Base-by-base conservation (phyloP, 1,284 basidiomycete species). In the Ustilago shanxiensis region DNA sequence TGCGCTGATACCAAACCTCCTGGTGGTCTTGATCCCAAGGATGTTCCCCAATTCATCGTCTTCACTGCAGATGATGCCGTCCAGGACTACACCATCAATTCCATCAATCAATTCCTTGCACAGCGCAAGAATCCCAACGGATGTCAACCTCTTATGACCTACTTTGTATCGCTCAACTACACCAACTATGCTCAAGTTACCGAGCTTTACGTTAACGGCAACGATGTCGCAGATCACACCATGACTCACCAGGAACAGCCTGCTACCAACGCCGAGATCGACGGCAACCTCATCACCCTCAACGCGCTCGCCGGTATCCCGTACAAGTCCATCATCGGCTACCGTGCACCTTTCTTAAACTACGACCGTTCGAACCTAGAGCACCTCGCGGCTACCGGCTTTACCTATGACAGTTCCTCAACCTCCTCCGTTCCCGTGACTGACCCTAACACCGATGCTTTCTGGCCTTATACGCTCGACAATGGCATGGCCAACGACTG, bases 171-270 rank as follows among this genome's bases (percentile, higher is more conserved):
- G 56, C 87, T 93, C 58, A 89, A 89, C 73, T 93, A 91, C 86
- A 93, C 93, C 31, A 93, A 93, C 84, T 93, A 91, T 84, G 91
- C 91, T 11, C 79, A 81, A 74, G 91, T 94, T 54, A 94, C 93
- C 87, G 92, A 94, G 85, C 93, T 91, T 91, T 93, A 88, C 85
- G 92, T 93, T 49, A 91, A 91, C 8, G 93, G 93, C 39, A 93
- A 94, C 85, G 93, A 94, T 83, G 92, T 94, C 72, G 92, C 91
- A n/a, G 93, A 93, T 86, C 92, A 93, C 86, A 93, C 92, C 39
- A 93, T 94, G 91, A 93, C 92, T n/a, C 93, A 93, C 86, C 90
- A 92, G 31, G 86, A 78, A 69, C 91, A 90, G 59, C 68, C 73
- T 9, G 86, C 88, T 24, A 91, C 91, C 9, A 87, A 89, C 0